Conservation (phyloP, 208 protist genomes). For the Phytomonas sp. region DNA sequence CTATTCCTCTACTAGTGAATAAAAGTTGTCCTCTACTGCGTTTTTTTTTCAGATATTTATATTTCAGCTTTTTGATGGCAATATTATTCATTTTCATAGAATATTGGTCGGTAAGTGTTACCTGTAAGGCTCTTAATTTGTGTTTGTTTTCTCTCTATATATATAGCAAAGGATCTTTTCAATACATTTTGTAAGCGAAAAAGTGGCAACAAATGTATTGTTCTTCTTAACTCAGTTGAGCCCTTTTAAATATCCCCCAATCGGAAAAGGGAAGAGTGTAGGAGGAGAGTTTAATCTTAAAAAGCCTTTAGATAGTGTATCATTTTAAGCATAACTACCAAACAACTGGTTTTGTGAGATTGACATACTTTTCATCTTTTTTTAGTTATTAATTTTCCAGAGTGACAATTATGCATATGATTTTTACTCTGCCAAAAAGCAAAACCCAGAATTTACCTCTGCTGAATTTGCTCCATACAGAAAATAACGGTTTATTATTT, state of each 20-base stretch:
- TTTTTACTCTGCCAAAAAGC: background rate
- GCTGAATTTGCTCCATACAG: background rate
- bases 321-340: background rate
- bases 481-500: background rate
- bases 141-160: background rate
- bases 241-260: background rate
- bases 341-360: background rate
- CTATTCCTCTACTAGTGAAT: background rate
- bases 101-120: background rate
- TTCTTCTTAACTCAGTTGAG: background rate
- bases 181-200: background rate
- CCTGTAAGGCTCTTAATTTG: background rate
- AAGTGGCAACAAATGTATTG: background rate
- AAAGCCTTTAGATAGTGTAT: background rate
- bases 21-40: conserved; percentile 1
- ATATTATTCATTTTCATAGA: conserved; percentile 3
- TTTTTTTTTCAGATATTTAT: conserved; percentile 11
- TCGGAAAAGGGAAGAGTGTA: background rate
- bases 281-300: background rate
- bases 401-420: background rate
- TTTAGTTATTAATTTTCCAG: background rate
- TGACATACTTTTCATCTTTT: background rate
- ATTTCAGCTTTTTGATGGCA: background rate
- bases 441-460: background rate
- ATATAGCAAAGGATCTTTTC: background rate